These are phyloP conservation scores for Trichoderma oligosporum DNA, from an alignment of 2,329 filamentous ascomycete genomes.

Conservation along the genomic window DNA sequence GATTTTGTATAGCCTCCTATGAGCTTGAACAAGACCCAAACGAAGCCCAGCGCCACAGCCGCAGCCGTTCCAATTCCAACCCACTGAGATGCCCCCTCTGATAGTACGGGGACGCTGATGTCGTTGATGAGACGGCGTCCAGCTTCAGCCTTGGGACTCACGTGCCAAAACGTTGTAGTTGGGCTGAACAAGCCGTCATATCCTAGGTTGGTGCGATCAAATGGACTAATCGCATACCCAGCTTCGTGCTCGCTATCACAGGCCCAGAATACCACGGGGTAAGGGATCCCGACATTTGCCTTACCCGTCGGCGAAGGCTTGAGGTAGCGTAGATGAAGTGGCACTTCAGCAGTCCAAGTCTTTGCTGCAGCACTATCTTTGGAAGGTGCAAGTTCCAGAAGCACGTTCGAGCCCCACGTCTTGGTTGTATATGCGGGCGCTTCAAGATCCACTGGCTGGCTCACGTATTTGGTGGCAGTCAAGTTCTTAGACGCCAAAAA, in stretches of 20 bases:
- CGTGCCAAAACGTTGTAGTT: slow-evolving; percentile 79
- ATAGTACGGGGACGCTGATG: slow-evolving; percentile 63
- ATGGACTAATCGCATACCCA: slow-evolving; percentile 74
- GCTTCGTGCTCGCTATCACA: slow-evolving; percentile 64
- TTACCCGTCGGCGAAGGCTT: slow-evolving; percentile 56
- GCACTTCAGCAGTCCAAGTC: slow-evolving; percentile 66
- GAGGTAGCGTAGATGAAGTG: slow-evolving; percentile 82
- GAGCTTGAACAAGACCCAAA: slow-evolving; percentile 66
- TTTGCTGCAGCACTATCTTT: slow-evolving; percentile 31
- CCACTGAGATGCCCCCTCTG: slow-evolving; percentile 46
- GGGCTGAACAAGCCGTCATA: slow-evolving; percentile 78
- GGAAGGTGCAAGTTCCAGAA: slow-evolving; percentile 68
- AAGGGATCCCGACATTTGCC: slow-evolving; percentile 60
- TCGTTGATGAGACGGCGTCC: slow-evolving; percentile 47
- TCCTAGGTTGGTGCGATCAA: slow-evolving; percentile 78
- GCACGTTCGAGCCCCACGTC: slow-evolving; percentile 73
- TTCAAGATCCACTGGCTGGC: slow-evolving; percentile 81
- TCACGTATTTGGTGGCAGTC: slow-evolving; percentile 61
- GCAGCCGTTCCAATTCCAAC: slow-evolving; percentile 54
- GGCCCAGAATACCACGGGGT: slow-evolving; percentile 87
- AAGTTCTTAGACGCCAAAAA: slow-evolving; percentile 82
- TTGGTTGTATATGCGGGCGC: slow-evolving; percentile 76
- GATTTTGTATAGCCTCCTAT: slow-evolving; percentile 18
- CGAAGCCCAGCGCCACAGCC: slow-evolving; percentile 60
- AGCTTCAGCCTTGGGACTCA: slow-evolving; percentile 48